Evolutionary conservation across 331 rosid genomes (phyloP), one percentile per base, ranked within the genome.

Genomic region (Malus hybrid): DNA sequence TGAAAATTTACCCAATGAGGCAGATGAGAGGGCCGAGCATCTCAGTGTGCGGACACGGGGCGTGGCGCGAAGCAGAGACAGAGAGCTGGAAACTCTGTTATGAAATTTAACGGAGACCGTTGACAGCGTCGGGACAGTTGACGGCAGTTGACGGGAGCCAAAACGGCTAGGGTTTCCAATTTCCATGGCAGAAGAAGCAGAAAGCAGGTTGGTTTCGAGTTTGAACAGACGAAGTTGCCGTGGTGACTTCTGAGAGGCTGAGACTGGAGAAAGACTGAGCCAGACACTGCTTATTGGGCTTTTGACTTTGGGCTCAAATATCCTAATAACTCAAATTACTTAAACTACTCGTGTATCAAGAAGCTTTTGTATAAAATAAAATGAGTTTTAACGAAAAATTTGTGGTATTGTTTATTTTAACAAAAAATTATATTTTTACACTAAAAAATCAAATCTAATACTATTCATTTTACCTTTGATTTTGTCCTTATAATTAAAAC

Each of bases 121-220:
- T 5, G 73, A 14, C 11, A 70, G 44, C 1, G 56, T 76, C 48
- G 73, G 59, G 61, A 75, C 33, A 70, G 76, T 34, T 50, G 63
- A 54, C 33, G 82, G 68, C 33, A 71, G 36, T 28, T 42, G 83
- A 24, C 65, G 70, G 64, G 74, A 66, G 24, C 74, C 28, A 19
- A 52, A 20, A 75, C 62, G 72, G 83, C 78, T 77, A 80, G 74
- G 80, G 87, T 59, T 70, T 80, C 75, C 85, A 84, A 85, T 59
- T 70, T 80, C 75, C 85, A 84, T 79, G 60, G 69, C 8, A 32
- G 71, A 4, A 39, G 27, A 10, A 42, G 18, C 19, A 33, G 7
- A 15, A 8, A 12, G 52, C 33, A 39, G 34, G 10, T 6, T 46
- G 74, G 19, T 36, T 59, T 31, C 11, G 74, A 70, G 18, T 15